Base-by-base conservation (phyloP, 164 flowering plant genomes). In the Vitis rotundifolia region DNA sequence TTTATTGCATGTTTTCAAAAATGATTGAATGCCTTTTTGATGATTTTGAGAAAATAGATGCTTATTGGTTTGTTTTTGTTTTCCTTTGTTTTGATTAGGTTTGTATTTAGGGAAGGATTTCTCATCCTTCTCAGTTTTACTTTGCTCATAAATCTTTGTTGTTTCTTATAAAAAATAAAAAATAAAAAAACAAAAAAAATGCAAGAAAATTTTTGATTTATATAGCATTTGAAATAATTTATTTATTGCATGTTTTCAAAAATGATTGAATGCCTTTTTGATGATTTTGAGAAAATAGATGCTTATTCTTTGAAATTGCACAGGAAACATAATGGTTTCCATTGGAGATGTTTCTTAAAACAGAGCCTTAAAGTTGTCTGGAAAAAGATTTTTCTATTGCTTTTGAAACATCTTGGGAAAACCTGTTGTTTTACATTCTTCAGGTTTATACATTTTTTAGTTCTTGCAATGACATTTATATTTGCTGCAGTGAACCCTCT, bases 401-500 rank as follows among this genome's bases (percentile, higher is more conserved):
- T 12, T 5, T 52, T 29, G 48, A 22, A 22, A 22, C 26, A 22
- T 22, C 26, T 22, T 22, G 26, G 49, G 19, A 8, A 37, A 28
- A 53, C 22, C 11, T 29, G 16, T 18, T 44, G 52, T 26, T 61
- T 22, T 67, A 22, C 1, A 3, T 54, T n/a, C 19, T 49, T 37
- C 16, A 22, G 26, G 26, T 22, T 22, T 22, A 22, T 22, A 1
- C 26, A 22, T 22, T 22, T 22, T 22, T 22, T 22, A 22, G 2
- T 22, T 22, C 26, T 22, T 11, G 22, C 11, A 49, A 19, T 63
- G n/a, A 19, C 29, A 18, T 69, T 11, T 16, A 11, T 67, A 8
- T n/a, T 37, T 76, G 18, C 26, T 76, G 73, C 80, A 88, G 89
- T 70, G 69, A 74, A 44, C 62, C 92, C 88, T 26, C 56, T 86